Conservation (phyloP, 2,329 filamentous ascomycete genomes). For the Xylaria arbuscula region DNA sequence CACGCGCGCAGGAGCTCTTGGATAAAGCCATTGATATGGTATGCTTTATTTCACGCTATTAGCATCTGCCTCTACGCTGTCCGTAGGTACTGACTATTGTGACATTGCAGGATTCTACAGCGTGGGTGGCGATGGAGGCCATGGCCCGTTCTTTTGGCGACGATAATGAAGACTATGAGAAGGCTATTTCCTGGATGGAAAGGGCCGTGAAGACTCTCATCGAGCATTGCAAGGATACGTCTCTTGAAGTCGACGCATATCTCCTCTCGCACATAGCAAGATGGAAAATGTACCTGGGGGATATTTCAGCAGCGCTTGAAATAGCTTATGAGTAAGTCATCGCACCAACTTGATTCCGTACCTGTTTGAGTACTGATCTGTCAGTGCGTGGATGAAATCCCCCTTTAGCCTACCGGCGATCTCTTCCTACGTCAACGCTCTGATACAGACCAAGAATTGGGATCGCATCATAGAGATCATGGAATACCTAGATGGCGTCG, state of each 20-base stretch:
- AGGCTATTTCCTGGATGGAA: slow-evolving; percentile 21
- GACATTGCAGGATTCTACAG: slow-evolving; percentile 7
- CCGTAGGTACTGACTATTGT: neutral
- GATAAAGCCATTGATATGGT: slow-evolving; percentile 18
- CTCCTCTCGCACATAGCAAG: slow-evolving; percentile 12
- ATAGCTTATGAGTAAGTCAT: slow-evolving; percentile 12
- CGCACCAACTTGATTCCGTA: neutral
- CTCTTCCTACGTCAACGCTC: slow-evolving; percentile 3
- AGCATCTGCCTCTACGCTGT: neutral
- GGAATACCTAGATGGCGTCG: neutral
- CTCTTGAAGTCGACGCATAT: slow-evolving; percentile 19
- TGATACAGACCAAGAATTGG: slow-evolving; percentile 4
- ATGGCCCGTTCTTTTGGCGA: slow-evolving; percentile 13
- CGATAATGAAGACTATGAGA: slow-evolving; percentile 11
- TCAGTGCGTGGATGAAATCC: slow-evolving; percentile 14
- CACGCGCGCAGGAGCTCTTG: slow-evolving; percentile 4
- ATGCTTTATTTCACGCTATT: neutral
- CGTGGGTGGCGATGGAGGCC: slow-evolving; percentile 22
- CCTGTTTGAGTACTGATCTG: neutral
- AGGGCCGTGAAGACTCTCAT: slow-evolving; percentile 14
- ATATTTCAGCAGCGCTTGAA: slow-evolving; percentile 4
- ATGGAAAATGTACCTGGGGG: slow-evolving; percentile 14
- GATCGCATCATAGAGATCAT: slow-evolving; percentile 8
- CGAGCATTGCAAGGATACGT: slow-evolving; percentile 12
- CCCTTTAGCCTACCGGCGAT: neutral